A percentile compares a stretch with the other conserved stretches of the same genome.
phyloP scores from a whole-genome alignment of 2,329 filamentous ascomycete genomes.

The Knoxdaviesia proteae region DNA sequence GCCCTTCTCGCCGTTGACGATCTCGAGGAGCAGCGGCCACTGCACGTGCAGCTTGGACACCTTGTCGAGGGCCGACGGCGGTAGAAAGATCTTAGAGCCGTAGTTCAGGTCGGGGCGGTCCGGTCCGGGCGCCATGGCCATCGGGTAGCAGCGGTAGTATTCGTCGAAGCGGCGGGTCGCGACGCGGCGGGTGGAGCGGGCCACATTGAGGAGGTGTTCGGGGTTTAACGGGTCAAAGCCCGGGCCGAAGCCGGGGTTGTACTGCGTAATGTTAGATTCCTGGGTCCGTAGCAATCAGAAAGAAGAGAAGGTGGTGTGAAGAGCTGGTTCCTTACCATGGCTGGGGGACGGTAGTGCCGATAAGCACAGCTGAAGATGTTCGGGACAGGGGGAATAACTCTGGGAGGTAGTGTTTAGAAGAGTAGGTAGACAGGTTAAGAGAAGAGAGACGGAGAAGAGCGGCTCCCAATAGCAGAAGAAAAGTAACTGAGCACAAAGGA shows the following conservation, averaged over 20 bases:
- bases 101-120: slow-evolving; percentile 83
- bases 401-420: too few species aligned
- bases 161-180: slow-evolving; percentile 74
- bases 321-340: too few species aligned
- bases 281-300: too few species aligned
- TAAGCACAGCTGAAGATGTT: too few species aligned
- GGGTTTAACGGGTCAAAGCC: slow-evolving; percentile 26
- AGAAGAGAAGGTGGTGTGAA: too few species aligned
- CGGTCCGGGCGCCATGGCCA: slow-evolving; percentile 80
- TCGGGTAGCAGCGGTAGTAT: slow-evolving; percentile 92
- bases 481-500: too few species aligned
- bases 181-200: slow-evolving; percentile 22
- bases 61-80: slow-evolving; percentile 91
- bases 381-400: too few species aligned
- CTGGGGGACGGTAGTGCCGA: too few species aligned
- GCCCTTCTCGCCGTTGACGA: slow-evolving; percentile 67
- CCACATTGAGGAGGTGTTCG: slow-evolving; percentile 27
- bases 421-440: too few species aligned
- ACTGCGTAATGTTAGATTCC: background rate
- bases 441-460: too few species aligned
- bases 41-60: slow-evolving; percentile 89
- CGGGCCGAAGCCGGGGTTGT: slow-evolving; percentile 13
- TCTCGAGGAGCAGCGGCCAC: slow-evolving; percentile 92
- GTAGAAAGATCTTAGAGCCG: slow-evolving; percentile 92
- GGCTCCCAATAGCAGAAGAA: too few species aligned